These are phyloP conservation scores for Purpureocillium takamizusanense DNA, from an alignment of 2,329 filamentous ascomycete species.

Conservation along the genomic window DNA sequence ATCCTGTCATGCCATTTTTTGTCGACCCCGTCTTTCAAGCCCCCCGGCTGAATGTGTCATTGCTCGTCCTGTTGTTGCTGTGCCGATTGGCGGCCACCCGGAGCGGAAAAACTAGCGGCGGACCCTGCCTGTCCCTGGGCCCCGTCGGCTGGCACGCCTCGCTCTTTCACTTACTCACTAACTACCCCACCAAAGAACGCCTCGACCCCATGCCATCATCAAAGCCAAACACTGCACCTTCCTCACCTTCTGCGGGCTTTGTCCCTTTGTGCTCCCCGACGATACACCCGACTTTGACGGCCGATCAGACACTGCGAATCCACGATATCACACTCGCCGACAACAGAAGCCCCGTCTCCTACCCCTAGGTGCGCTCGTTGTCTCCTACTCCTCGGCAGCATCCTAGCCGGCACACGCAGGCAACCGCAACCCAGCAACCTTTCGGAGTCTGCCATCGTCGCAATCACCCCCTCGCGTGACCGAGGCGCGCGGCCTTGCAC, in stretches of 20 bases:
- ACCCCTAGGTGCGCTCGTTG: too few species aligned
- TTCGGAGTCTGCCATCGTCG: too few species aligned
- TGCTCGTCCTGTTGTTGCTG: background rate
- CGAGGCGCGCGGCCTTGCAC: background rate
- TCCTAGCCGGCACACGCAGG: too few species aligned
- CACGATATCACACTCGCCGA: background rate
- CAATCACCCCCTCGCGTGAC: too few species aligned
- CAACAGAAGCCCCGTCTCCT: background rate
- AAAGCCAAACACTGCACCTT: slow-evolving; percentile 6
- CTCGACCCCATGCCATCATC: slow-evolving; percentile 1
- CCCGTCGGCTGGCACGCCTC: slow-evolving; percentile 1
- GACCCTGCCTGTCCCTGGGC: slow-evolving; percentile 1
- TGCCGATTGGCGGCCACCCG: slow-evolving; percentile 1
- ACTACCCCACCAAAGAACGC: slow-evolving; percentile 22
- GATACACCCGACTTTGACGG: background rate
- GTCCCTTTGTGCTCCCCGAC: slow-evolving; percentile 13
- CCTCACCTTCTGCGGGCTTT: slow-evolving; percentile 12
- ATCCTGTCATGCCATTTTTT: too few species aligned
- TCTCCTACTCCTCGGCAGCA: too few species aligned
- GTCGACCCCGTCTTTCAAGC: too few species aligned
- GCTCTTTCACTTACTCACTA: slow-evolving; percentile 7
- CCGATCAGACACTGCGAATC: background rate
- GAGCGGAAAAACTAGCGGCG: slow-evolving; percentile 20
- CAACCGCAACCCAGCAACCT: too few species aligned
- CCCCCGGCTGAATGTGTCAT: too few species aligned